These are phyloP conservation scores for Laguncularia racemosa DNA, from an alignment of 345 rosid genomes.

Conservation along the genomic window DNA sequence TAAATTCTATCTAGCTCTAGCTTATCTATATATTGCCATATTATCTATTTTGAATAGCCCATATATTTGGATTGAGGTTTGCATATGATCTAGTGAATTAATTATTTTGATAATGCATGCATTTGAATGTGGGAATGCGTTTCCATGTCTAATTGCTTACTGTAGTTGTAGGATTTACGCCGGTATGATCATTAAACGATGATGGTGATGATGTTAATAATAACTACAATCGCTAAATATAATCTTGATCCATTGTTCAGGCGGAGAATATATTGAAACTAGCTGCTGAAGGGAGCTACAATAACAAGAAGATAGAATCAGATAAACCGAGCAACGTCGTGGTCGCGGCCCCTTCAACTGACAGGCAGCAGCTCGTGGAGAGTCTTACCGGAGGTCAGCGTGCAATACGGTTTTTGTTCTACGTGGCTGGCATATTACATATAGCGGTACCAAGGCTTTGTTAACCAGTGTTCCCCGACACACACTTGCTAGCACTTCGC, in stretches of 20 bases:
- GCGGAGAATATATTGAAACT: constrained; percentile 59
- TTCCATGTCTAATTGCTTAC: too few relatives aligned
- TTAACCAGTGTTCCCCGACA: neutral
- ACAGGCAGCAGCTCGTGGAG: constrained; percentile 38
- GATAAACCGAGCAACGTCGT: constrained; percentile 16
- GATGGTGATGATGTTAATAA: neutral
- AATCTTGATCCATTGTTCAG: constrained; percentile 3
- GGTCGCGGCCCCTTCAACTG: constrained; percentile 10
- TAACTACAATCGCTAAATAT: neutral
- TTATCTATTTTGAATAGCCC: too few relatives aligned
- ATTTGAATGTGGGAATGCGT: too few relatives aligned
- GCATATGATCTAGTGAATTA: too few relatives aligned
- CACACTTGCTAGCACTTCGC: neutral
- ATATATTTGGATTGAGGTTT: too few relatives aligned
- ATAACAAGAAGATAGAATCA: constrained; percentile 17
- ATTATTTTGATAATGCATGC: too few relatives aligned
- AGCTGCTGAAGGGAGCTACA: constrained; percentile 37
- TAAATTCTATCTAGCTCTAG: too few relatives aligned
- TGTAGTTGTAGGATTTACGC: too few relatives aligned
- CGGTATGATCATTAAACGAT: too few relatives aligned
- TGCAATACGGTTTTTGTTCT: neutral
- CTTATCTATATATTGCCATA: too few relatives aligned
- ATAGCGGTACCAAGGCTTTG: neutral
- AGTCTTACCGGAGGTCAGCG: constrained; percentile 51
- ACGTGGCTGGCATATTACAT: neutral